Conservation (phyloP, 2,329 filamentous ascomycete species). For the Zymoseptoria tritici region DNA sequence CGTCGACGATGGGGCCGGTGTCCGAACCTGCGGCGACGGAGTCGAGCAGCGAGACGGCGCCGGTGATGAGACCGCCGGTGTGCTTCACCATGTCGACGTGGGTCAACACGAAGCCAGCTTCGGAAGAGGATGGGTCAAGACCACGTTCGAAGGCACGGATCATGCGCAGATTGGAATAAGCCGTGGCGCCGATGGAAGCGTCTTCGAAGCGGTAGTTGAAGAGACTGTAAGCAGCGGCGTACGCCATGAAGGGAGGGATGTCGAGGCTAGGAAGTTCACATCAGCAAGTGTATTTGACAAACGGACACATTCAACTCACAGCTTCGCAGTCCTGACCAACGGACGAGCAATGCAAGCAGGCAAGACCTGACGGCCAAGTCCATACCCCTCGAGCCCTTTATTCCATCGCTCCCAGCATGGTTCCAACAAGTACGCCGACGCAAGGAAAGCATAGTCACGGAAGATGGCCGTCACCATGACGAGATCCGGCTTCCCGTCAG, state of each 20-base stretch:
- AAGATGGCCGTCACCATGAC: constrained; percentile 79
- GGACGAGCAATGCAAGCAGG: constrained; percentile 71
- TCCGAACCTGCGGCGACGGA: constrained; percentile 28
- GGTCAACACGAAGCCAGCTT: constrained; percentile 92
- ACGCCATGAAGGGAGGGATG: constrained; percentile 92
- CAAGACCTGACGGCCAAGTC: constrained; percentile 64
- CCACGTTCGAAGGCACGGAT: constrained; percentile 88
- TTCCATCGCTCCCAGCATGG: constrained; percentile 71
- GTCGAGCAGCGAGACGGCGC: constrained; percentile 61
- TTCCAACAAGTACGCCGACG: constrained; percentile 83
- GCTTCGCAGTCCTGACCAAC: constrained; percentile 72
- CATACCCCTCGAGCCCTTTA: constrained; percentile 62
- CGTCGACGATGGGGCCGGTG: constrained; percentile 13
- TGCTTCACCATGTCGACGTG: constrained; percentile 94
- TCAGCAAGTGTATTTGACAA: constrained; percentile 16
- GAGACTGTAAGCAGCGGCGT: constrained; percentile 55
- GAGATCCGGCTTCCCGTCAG: constrained; percentile 62
- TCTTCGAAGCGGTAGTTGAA: constrained; percentile 59
- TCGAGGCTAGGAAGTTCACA: constrained; percentile 51
- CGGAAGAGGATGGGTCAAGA: constrained; percentile 76
- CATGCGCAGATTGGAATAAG: constrained; percentile 62
- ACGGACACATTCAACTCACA: constrained; percentile 54
- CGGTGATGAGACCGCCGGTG: constrained; percentile 68
- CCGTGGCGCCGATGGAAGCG: constrained; percentile 43
- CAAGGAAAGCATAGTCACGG: constrained; percentile 84